Percentiles rank a stretch among this genome's conserved stretches.
Evolutionary conservation across 208 protist genomes (phyloP).

Genomic region (Tritrichomonas musculus): DNA sequence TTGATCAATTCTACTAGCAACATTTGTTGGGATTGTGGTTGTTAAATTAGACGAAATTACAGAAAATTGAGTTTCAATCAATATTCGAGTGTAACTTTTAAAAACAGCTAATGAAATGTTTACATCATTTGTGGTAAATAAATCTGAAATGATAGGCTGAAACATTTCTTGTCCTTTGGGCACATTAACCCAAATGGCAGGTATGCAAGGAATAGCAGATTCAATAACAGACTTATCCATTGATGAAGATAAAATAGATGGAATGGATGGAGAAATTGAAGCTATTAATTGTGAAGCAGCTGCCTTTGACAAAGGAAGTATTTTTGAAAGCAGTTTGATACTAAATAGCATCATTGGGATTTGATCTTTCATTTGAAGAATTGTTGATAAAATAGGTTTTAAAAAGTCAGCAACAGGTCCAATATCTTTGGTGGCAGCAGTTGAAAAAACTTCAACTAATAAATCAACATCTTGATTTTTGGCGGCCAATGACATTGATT

Average conservation of each 20-base stretch:
- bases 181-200: too few relatives aligned
- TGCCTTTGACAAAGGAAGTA: neutral
- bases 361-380: neutral
- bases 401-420: neutral
- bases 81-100: too few relatives aligned
- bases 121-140: too few relatives aligned
- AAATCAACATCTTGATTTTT: neutral
- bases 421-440: neutral
- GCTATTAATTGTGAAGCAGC: neutral
- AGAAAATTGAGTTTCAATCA: too few relatives aligned
- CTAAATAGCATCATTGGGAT: neutral
- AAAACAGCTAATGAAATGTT: too few relatives aligned
- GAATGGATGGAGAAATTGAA: neutral
- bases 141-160: too few relatives aligned
- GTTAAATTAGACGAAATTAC: too few relatives aligned
- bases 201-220: too few relatives aligned
- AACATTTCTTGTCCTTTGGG: too few relatives aligned
- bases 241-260: neutral
- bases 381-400: neutral
- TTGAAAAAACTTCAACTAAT: neutral
- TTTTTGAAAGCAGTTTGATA: neutral
- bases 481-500: neutral
- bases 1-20: too few relatives aligned
- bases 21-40: too few relatives aligned
- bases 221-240: too few relatives aligned